phyloP scores from a whole-genome alignment of 2,329 filamentous ascomycete genomes.

The Emmonsiellopsis sp. region DNA sequence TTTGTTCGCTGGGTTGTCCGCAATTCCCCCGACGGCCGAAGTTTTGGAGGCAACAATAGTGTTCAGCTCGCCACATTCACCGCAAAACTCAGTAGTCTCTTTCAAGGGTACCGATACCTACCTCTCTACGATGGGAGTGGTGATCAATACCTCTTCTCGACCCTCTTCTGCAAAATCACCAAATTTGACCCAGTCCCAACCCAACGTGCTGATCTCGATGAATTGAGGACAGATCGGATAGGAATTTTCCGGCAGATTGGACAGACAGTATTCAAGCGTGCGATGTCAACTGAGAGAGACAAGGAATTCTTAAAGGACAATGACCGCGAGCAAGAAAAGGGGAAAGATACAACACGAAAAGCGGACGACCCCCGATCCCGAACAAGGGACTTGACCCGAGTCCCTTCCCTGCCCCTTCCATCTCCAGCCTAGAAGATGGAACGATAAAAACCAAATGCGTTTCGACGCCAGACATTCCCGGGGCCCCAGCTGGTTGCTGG shows the following conservation, averaged over 20 bases:
- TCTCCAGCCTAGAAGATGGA: not conserved
- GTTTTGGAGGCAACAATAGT: constrained; percentile 54
- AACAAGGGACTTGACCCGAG: not conserved
- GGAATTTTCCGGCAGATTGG: constrained; percentile 35
- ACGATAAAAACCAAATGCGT: not conserved
- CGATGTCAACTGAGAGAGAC: constrained; percentile 32
- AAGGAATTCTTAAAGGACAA: constrained; percentile 12
- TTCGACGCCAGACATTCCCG: not conserved
- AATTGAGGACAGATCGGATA: constrained; percentile 31
- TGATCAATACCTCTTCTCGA: constrained; percentile 90
- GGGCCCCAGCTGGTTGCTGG: not conserved
- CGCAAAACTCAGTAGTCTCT: constrained; percentile 79
- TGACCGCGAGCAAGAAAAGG: constrained; percentile 2
- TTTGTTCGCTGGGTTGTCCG: constrained; percentile 91
- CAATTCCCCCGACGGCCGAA: constrained; percentile 70
- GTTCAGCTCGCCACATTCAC: constrained; percentile 76
- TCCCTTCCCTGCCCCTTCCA: not conserved
- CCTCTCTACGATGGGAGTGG: constrained; percentile 82
- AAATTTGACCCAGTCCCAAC: constrained; percentile 46
- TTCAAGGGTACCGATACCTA: constrained; percentile 85
- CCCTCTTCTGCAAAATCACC: constrained; percentile 81
- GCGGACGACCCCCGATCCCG: not conserved
- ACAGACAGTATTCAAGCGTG: constrained; percentile 37
- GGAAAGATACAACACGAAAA: not conserved
- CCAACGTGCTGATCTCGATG: constrained; percentile 28